Evolutionary conservation across 345 rosid genomes (phyloP).

Genomic region (Luvunga scandens): DNA sequence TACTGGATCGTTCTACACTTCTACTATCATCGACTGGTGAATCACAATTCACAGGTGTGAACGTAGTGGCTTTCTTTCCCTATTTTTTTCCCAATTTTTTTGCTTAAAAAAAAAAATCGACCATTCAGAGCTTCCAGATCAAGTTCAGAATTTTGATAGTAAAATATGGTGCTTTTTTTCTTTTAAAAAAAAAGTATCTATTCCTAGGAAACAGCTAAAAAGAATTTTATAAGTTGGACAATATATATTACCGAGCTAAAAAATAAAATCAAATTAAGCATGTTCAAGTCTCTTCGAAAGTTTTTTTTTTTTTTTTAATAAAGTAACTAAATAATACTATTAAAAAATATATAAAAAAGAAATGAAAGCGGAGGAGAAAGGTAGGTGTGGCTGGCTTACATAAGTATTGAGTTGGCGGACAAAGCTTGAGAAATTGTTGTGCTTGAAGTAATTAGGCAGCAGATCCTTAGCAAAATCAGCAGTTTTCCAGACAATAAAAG

Average conservation of each 20-base stretch:
- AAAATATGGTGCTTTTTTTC: too few relatives aligned
- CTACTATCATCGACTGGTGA: neutral
- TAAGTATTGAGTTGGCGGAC: constrained; percentile 85
- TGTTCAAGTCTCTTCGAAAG: too few relatives aligned
- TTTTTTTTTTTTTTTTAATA: too few relatives aligned
- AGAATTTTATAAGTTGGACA: too few relatives aligned
- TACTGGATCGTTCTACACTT: neutral
- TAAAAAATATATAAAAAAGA: neutral
- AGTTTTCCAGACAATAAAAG: constrained; percentile 68
- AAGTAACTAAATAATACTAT: too few relatives aligned
- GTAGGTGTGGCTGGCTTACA: constrained; percentile 34
- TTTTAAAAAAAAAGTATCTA: too few relatives aligned
- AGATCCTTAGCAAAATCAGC: constrained; percentile 70
- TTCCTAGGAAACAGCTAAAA: too few relatives aligned
- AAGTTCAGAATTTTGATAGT: neutral
- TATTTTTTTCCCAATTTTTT: too few relatives aligned
- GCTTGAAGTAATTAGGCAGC: constrained; percentile 72
- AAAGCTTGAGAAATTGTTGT: constrained; percentile 83
- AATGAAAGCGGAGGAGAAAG: too few relatives aligned
- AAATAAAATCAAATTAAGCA: too few relatives aligned
- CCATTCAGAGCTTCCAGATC: neutral
- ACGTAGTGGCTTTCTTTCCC: neutral
- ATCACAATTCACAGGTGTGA: neutral
- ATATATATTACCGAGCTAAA: too few relatives aligned
- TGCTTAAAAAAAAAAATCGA: neutral